Evolutionary conservation across 2,329 filamentous ascomycete genomes (phyloP), one percentile per base, ranked within the genome.

Genomic region (Neopestalotiopsis sp.): DNA sequence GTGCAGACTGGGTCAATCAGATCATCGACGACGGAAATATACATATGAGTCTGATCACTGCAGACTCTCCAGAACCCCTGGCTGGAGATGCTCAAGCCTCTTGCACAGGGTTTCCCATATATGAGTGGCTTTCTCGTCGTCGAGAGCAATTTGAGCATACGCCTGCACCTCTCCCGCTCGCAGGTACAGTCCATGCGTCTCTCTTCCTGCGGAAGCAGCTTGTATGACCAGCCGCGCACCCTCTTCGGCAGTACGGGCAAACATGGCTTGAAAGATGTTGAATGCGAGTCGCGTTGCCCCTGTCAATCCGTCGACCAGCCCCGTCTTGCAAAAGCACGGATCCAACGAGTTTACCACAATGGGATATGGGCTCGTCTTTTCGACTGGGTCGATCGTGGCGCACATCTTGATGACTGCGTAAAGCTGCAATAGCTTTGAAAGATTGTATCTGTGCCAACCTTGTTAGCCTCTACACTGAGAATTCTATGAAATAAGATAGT

Each of bases 331-430:
- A 58, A 75, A 73, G 62, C 72, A 72, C 6, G 73, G 74, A 30
- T 72, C 70, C 24, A 74, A 14, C 4, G 70, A 71, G 65, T 75
- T 74, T 67, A 75, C 71, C 49, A 74, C 71, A 17, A 75, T 69
- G 24, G 68, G 65, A 28, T 67, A 34, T 3, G 62, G n/a, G 24
- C 67, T 60, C 61, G 3, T 20, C 7, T 58, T 62, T 9, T 63
- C 62, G 45, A 67, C 66, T 14, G 65, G 49, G 30, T 69, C 62
- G 7, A 72, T 32, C 12, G 68, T 24, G 7, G 60, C 56, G 20
- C 63, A 60, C 17, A 74, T 66, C 34, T 68, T 69, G 32, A 69
- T 71, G 32, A 67, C 45, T 1, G 67, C 58, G 28, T 68, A 71
- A 10, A 73, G 52, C 28, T 72, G 67, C 24, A 74, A 45, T 24